Evolutionary conservation across 345 rosid genomes (phyloP), one percentile per base, ranked within the genome.

Genomic region (Eucalyptus pauciflora): DNA sequence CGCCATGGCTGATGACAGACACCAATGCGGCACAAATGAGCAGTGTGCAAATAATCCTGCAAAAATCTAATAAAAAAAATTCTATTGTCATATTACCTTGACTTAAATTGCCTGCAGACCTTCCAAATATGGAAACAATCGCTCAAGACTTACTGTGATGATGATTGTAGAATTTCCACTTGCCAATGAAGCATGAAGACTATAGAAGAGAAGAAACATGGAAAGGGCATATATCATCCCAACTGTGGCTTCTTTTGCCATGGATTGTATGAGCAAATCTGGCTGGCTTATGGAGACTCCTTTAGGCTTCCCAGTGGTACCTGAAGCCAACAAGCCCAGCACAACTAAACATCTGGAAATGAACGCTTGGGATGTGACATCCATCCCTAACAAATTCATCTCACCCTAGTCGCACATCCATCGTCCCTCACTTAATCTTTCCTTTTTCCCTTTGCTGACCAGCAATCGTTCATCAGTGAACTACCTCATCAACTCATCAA

Each of bases 221-320:
- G 56, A 87, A 91, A 88, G 88, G 58, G 91, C 95, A 48, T 95
- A 25, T 24, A 4, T 58, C n/a, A 58, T 24, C 29, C 64, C 58
- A 52, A 18, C 24, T 7, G 2, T 52, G 58, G 58, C 58, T 17
- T 20, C 24, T 52, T 52, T 52, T 52, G 58, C 58, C 24, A 18
- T 52, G 1, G 58, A 52, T 52, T 52, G 58, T 1, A 18, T 52
- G 58, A 52, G 24, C 58, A 3, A 52, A 52, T 18, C 58, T 52
- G 58, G 24, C 22, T 52, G 58, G 58, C 58, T 52, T 52, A 50
- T 15, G 52, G 52, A 50, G 71, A 95, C 97, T 71, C 96, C 99
- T 89, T 96, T 96, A 45, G 98, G 98, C 89, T 91, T 93, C 91
- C 99, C 99, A 16, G 98, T 97, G 81, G 99, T 96, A 90, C 99